A percentile compares a stretch with the other conserved stretches of the same genome.
Evolutionary conservation across 805 yeast genomes (phyloP).

Genomic region (Pichia deserticola): DNA sequence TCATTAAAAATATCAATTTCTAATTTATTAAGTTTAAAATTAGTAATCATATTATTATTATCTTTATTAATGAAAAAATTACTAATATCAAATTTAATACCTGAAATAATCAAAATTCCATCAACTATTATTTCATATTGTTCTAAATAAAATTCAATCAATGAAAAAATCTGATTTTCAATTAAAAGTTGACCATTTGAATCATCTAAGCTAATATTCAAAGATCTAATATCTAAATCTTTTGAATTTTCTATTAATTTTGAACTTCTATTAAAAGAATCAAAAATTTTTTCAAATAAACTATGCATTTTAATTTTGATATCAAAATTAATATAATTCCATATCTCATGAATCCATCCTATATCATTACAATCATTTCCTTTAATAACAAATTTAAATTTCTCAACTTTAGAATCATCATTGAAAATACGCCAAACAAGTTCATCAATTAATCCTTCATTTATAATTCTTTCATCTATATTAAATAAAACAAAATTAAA

Average conservation of each 20-base stretch:
- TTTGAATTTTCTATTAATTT: background rate
- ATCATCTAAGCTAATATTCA: background rate
- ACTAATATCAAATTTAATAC: background rate
- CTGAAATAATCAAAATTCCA: background rate
- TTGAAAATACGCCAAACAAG: slow-evolving; percentile 3
- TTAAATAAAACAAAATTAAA: slow-evolving; percentile 1
- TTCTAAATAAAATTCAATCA: background rate
- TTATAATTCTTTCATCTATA: slow-evolving; percentile 1
- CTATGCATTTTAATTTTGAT: background rate
- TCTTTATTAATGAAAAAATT: background rate
- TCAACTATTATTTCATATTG: background rate
- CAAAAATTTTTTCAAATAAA: background rate
- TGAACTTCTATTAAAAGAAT: background rate
- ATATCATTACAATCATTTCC: background rate
- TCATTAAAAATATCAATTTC: slow-evolving; percentile 1
- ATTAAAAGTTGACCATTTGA: background rate
- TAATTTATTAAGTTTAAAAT: background rate
- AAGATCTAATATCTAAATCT: background rate
- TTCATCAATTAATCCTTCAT: slow-evolving; percentile 1
- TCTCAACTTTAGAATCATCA: background rate
- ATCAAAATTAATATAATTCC: background rate
- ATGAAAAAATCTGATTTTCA: background rate
- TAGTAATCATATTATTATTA: no score
- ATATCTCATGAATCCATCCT: background rate
- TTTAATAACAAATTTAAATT: background rate